Percentiles rank a stretch among this genome's conserved stretches.
Conservation (phyloP, 352 stramenopile species). For the Peronosclerospora sorghi region DNA sequence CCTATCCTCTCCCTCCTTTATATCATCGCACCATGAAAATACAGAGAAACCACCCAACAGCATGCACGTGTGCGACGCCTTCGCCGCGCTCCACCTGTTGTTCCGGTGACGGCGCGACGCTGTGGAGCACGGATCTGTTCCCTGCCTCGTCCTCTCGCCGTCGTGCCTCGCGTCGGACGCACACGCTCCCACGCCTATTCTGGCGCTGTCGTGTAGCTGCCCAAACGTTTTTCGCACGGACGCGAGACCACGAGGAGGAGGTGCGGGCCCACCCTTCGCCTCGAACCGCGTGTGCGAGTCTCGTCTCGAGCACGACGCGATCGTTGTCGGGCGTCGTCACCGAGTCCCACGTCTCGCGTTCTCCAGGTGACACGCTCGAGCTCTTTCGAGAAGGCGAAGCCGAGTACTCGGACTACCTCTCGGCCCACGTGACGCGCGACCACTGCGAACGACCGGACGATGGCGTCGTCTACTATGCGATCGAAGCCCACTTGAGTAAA, state of each 20-base stretch:
- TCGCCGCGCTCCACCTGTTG: too few relatives aligned
- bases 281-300: background rate
- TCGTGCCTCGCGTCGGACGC: background rate
- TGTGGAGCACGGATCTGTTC: too few relatives aligned
- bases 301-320: slow-evolving; percentile 1
- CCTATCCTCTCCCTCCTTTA: too few relatives aligned
- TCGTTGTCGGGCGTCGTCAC: slow-evolving; percentile 2
- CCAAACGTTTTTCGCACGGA: slow-evolving; percentile 9
- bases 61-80: too few relatives aligned
- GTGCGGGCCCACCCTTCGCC: too few relatives aligned
- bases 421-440: slow-evolving; percentile 26
- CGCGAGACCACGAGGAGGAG: slow-evolving; percentile 2
- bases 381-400: slow-evolving; percentile 64
- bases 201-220: slow-evolving; percentile 20
- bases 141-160: too few relatives aligned
- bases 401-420: slow-evolving; percentile 75
- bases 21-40: too few relatives aligned
- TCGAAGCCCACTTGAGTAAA: slow-evolving; percentile 56
- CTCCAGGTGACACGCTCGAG: slow-evolving; percentile 25
- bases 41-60: too few relatives aligned
- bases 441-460: slow-evolving; percentile 35
- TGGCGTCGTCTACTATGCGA: slow-evolving; percentile 52
- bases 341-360: slow-evolving; percentile 1
- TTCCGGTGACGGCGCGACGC: too few relatives aligned
- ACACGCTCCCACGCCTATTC: slow-evolving; percentile 13